Conservation (phyloP, 371 early-diverging fungal genomes). For the Syncephalastrum monosporum region DNA sequence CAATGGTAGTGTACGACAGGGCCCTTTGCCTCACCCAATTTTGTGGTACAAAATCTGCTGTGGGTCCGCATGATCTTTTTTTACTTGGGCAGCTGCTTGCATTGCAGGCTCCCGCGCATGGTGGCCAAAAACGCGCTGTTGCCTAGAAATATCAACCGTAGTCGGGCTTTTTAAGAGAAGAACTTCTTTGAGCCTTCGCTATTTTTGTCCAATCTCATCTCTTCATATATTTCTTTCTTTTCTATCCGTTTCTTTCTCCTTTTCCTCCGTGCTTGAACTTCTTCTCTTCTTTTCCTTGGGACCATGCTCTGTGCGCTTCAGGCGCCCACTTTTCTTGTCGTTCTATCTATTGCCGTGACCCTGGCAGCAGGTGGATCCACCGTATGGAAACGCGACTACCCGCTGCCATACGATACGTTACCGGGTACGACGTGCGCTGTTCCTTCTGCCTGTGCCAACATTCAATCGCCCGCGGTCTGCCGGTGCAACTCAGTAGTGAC, state of each 20-base stretch:
- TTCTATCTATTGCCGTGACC: constrained; percentile 15
- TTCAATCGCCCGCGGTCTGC: constrained; percentile 25
- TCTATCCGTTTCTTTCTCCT: background rate
- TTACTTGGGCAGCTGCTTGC: background rate
- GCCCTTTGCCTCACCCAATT: too few relatives aligned
- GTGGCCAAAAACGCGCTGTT: too few relatives aligned
- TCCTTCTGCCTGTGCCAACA: constrained; percentile 32
- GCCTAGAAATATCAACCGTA: background rate
- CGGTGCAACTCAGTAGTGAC: constrained; percentile 36
- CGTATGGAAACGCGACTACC: constrained; percentile 34
- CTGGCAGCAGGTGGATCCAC: constrained; percentile 5
- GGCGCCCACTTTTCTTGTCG: too few relatives aligned
- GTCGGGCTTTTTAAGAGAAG: background rate
- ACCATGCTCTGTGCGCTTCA: constrained; percentile 8
- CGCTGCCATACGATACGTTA: constrained; percentile 36
- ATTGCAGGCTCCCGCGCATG: too few relatives aligned
- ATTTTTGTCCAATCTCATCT: background rate
- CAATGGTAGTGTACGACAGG: too few relatives aligned
- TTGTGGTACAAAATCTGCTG: too few relatives aligned
- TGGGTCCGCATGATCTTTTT: background rate
- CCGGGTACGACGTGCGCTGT: constrained; percentile 30
- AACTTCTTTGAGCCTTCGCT: background rate
- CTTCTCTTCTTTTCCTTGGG: background rate
- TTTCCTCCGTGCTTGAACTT: background rate
- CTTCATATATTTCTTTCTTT: constrained; percentile 1